Evolutionary conservation across 768 basidiomycete genomes (phyloP).

Genomic region (Hysterangium stoloniferum): DNA sequence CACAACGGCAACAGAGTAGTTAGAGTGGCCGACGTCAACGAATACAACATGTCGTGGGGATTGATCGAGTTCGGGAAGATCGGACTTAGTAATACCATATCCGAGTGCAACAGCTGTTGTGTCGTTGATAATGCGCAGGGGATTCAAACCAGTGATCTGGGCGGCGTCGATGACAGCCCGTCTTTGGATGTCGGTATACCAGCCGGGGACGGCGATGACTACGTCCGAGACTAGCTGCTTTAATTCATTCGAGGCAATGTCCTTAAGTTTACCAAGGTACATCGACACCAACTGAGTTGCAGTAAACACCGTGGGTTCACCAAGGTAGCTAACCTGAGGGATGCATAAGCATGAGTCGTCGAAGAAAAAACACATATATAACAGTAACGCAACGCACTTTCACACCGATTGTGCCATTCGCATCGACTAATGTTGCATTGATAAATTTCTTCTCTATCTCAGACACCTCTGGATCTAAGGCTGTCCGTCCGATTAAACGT

Average conservation of each 20-base stretch:
- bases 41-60: slow-evolving; percentile 83
- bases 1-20: slow-evolving; percentile 78
- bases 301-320: slow-evolving; percentile 71
- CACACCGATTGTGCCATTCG: slow-evolving; percentile 72
- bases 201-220: slow-evolving; percentile 93
- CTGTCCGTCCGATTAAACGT: slow-evolving; percentile 76
- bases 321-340: slow-evolving; percentile 77
- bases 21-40: slow-evolving; percentile 92
- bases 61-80: slow-evolving; percentile 77
- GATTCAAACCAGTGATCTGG: slow-evolving; percentile 79
- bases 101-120: slow-evolving; percentile 93
- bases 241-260: slow-evolving; percentile 79
- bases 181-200: slow-evolving; percentile 93
- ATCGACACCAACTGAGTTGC: slow-evolving; percentile 88
- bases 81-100: slow-evolving; percentile 98
- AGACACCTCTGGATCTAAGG: slow-evolving; percentile 74
- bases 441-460: slow-evolving; percentile 87
- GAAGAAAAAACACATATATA: too few species aligned
- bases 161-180: slow-evolving; percentile 88
- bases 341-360: background rate
- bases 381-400: slow-evolving; percentile 65
- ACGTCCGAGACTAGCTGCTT: slow-evolving; percentile 83
- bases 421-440: slow-evolving; percentile 80
- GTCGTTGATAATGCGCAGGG: slow-evolving; percentile 95
- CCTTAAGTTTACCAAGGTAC: slow-evolving; percentile 86